Evolutionary conservation across 768 basidiomycete species (phyloP).

Genomic region (Tylopilus felleus): DNA sequence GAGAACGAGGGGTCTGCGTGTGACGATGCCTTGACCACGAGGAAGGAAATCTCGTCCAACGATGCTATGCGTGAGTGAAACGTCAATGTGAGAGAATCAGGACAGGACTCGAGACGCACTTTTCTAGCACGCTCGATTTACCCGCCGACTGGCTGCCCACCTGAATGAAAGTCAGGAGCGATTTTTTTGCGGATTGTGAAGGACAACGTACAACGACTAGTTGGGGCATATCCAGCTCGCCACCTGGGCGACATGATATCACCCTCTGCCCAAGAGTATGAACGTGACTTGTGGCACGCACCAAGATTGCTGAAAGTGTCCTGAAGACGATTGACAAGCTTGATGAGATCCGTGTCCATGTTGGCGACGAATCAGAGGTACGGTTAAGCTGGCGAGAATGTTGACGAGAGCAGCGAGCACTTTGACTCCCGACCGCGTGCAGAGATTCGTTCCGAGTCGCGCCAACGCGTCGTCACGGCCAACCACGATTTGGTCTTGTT

Average conservation of each 20-base stretch:
- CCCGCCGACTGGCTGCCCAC: conserved; percentile 97
- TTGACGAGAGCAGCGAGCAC: conserved; percentile 1
- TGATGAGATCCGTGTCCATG: conserved; percentile 95
- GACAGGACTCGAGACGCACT: conserved; percentile 48
- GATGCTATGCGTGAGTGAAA: conserved; percentile 50
- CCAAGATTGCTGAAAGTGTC: conserved; percentile 88
- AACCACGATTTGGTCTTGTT: conserved; percentile 27
- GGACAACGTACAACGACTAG: conserved; percentile 70
- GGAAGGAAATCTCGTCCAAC: conserved; percentile 92
- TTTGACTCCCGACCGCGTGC: conserved; percentile 18
- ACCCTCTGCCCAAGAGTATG: conserved; percentile 2
- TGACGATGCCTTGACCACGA: conserved; percentile 91
- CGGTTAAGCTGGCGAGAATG: conserved; percentile 2
- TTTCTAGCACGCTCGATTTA: conserved; percentile 95
- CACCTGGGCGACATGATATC: conserved; percentile 46
- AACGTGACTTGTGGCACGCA: conserved; percentile 36
- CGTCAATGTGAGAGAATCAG: conserved; percentile 1
- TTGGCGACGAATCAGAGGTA: conserved; percentile 4
- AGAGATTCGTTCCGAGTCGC: conserved; percentile 7
- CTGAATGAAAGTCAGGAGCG: conserved; percentile 36
- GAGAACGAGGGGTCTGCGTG: conserved; percentile 89
- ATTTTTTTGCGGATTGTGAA: background rate
- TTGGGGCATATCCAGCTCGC: conserved; percentile 92
- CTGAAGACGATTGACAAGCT: conserved; percentile 92
- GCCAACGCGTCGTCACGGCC: conserved; percentile 33